phyloP scores from a whole-genome alignment of 768 basidiomycete species.

The Ramaria sp. region DNA sequence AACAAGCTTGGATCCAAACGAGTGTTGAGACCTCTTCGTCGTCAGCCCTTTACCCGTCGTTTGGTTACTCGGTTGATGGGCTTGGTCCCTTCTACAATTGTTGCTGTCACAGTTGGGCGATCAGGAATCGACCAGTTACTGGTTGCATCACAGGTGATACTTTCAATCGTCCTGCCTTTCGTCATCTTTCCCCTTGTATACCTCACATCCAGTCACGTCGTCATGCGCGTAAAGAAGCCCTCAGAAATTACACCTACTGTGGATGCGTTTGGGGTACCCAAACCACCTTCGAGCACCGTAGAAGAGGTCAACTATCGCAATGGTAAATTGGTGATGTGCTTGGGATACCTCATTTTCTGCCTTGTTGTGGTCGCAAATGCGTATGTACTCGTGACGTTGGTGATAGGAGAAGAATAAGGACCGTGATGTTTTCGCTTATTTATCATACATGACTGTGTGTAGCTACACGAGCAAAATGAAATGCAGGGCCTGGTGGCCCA shows the following conservation, averaged over 20 bases:
- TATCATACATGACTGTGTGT: not conserved
- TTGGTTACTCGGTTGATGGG: constrained; percentile 72
- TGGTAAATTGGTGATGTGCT: constrained; percentile 23
- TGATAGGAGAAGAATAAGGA: not conserved
- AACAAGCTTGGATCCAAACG: constrained; percentile 10
- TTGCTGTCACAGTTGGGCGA: constrained; percentile 34
- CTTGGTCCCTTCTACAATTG: constrained; percentile 32
- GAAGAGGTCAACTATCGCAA: constrained; percentile 30
- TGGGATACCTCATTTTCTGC: constrained; percentile 38
- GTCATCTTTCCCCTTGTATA: constrained; percentile 33
- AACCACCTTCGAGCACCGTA: not conserved
- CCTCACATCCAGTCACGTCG: constrained; percentile 25
- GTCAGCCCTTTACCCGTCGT: constrained; percentile 65
- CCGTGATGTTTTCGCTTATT: not conserved
- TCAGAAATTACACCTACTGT: not conserved
- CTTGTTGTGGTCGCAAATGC: constrained; percentile 40
- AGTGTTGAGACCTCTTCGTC: not conserved
- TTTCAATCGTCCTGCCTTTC: constrained; percentile 37
- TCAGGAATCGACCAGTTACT: constrained; percentile 34
- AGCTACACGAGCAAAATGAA: not conserved
- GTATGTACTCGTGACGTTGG: constrained; percentile 40
- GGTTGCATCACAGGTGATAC: constrained; percentile 37
- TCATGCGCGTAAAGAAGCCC: constrained; percentile 20
- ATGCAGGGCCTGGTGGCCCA: not conserved
- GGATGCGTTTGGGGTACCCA: not conserved